phyloP scores from a whole-genome alignment of 2,329 filamentous ascomycete species.

The Aspergillus pseudonomiae region DNA sequence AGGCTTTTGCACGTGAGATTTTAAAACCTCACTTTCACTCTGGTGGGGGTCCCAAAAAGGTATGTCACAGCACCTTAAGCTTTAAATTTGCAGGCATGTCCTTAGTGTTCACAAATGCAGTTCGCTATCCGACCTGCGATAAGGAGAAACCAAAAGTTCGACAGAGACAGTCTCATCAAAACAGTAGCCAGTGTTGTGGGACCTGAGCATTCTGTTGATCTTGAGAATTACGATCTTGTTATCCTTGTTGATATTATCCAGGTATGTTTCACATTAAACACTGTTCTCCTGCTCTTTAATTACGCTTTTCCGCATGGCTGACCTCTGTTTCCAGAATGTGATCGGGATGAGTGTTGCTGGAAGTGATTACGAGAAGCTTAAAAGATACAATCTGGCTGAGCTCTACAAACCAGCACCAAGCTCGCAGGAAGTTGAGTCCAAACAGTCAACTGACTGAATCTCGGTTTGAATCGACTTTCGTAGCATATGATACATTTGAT shows the following conservation, averaged over 20 bases:
- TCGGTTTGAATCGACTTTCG: background rate
- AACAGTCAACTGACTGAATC: slow-evolving; percentile 7
- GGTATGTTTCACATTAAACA: slow-evolving; percentile 43
- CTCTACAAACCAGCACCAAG: slow-evolving; percentile 56
- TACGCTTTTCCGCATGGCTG: slow-evolving; percentile 16
- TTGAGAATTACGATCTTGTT: slow-evolving; percentile 62
- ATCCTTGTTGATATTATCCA: slow-evolving; percentile 66
- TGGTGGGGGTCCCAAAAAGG: slow-evolving; percentile 55
- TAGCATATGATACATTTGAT: background rate
- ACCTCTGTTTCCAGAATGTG: slow-evolving; percentile 54
- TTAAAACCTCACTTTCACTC: slow-evolving; percentile 63
- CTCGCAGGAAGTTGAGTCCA: slow-evolving; percentile 17
- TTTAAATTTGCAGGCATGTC: background rate
- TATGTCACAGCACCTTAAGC: slow-evolving; percentile 33
- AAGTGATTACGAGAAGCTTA: slow-evolving; percentile 62
- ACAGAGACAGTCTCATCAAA: slow-evolving; percentile 62
- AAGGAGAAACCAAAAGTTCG: slow-evolving; percentile 61
- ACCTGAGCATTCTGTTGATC: slow-evolving; percentile 60
- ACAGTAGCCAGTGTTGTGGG: slow-evolving; percentile 62
- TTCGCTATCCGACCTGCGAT: slow-evolving; percentile 66
- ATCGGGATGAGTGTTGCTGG: slow-evolving; percentile 67
- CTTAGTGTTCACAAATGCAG: slow-evolving; percentile 36
- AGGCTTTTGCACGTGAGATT: slow-evolving; percentile 59
- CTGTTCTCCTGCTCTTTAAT: background rate
- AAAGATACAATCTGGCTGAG: slow-evolving; percentile 66